Evolutionary conservation across 495 filamentous ascomycete species (phyloP).

Genomic region (Penicillium goetzii): DNA sequence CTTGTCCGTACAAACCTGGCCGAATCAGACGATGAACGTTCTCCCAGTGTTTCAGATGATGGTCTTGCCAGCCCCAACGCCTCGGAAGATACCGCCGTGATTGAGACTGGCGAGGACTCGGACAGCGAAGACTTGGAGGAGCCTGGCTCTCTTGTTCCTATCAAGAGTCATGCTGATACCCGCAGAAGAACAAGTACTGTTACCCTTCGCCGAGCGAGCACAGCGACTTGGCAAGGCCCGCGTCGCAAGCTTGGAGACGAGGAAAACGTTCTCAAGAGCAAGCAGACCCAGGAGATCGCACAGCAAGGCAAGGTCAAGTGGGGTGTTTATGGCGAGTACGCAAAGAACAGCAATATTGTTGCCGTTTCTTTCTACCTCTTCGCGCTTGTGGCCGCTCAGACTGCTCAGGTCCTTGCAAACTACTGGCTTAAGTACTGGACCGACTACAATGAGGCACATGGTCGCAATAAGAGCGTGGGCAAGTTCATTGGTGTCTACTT

Average conservation of each 20-base stretch:
- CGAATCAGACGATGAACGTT: slow-evolving; percentile 63
- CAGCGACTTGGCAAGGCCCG: slow-evolving; percentile 85
- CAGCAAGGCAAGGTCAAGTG: slow-evolving; percentile 98
- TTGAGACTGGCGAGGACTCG: slow-evolving; percentile 54
- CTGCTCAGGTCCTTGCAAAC: slow-evolving; percentile 76
- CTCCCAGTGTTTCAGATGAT: slow-evolving; percentile 56
- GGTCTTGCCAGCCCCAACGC: slow-evolving; percentile 52
- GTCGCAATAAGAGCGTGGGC: slow-evolving; percentile 72
- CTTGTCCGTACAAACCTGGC: slow-evolving; percentile 78
- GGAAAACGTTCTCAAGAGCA: slow-evolving; percentile 76
- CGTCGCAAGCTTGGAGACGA: slow-evolving; percentile 83
- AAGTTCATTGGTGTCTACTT: slow-evolving; percentile 96
- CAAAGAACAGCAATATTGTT: slow-evolving; percentile 85
- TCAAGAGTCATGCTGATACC: slow-evolving; percentile 55
- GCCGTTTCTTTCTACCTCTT: slow-evolving; percentile 83
- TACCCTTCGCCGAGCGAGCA: slow-evolving; percentile 86
- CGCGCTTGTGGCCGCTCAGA: slow-evolving; percentile 78
- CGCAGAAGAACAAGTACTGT: slow-evolving; percentile 67
- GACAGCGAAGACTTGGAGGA: slow-evolving; percentile 77
- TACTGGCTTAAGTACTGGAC: slow-evolving; percentile 95
- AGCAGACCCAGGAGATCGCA: slow-evolving; percentile 80
- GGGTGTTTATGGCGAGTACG: slow-evolving; percentile 86
- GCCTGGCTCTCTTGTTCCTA: slow-evolving; percentile 71
- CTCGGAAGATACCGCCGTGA: slow-evolving; percentile 57
- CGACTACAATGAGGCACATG: slow-evolving; percentile 69